phyloP scores from a whole-genome alignment of 2,329 filamentous ascomycete species.

The Ophiostoma quercus region DNA sequence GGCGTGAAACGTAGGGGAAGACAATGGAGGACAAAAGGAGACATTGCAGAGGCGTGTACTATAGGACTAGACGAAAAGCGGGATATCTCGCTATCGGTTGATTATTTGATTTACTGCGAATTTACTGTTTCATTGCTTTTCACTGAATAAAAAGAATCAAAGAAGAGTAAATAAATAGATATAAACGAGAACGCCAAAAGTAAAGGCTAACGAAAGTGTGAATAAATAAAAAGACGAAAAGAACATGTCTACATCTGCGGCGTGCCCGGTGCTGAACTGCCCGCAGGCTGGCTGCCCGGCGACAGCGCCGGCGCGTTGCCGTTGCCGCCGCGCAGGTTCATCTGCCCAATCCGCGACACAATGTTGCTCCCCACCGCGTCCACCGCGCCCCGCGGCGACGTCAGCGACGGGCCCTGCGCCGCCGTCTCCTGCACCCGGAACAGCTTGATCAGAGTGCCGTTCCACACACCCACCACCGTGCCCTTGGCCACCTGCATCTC shows the following conservation, averaged over 20 bases:
- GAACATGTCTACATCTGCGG: neutral
- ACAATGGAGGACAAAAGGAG: neutral
- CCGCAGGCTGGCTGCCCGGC: neutral
- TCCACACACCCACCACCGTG: slow-evolving; percentile 89
- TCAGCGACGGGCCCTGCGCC: slow-evolving; percentile 70
- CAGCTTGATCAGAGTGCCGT: slow-evolving; percentile 77
- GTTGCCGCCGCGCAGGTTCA: slow-evolving; percentile 58
- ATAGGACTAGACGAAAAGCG: slow-evolving; percentile 13
- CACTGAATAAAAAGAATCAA: neutral
- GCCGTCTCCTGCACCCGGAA: slow-evolving; percentile 87
- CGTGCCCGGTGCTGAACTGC: neutral
- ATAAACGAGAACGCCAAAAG: neutral
- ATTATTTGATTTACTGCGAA: neutral
- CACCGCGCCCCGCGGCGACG: slow-evolving; percentile 82
- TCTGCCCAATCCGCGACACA: slow-evolving; percentile 76
- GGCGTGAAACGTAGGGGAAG: too few species aligned
- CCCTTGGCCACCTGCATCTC: slow-evolving; percentile 86
- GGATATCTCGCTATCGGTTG: neutral
- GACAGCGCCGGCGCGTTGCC: slow-evolving; percentile 19
- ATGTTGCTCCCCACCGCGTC: slow-evolving; percentile 90
- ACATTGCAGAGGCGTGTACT: neutral
- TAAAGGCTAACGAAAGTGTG: neutral
- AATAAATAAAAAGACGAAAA: neutral
- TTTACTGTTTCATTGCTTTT: too few species aligned
- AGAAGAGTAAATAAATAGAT: neutral